Base-by-base conservation (phyloP, 2,329 filamentous ascomycete species). In the Alternaria sp. region DNA sequence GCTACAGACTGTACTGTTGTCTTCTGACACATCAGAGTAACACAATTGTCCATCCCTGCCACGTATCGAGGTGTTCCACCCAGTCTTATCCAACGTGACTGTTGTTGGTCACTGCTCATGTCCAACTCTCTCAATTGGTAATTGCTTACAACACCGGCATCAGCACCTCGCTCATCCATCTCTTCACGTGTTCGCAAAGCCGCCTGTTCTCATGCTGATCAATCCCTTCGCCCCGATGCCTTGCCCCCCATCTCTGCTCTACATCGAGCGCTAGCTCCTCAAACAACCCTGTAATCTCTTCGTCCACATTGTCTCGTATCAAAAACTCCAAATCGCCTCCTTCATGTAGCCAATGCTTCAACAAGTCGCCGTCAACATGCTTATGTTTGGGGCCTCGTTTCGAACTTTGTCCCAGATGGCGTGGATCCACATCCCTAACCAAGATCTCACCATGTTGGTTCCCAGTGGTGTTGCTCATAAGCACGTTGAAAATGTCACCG, bases 291-390 rank as follows among this genome's bases (percentile, higher is more conserved):
- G 30, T 20, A 16, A 78, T 66, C 7, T 68, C 71, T 14, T 49
- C 42, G 5, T 75, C 72, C 6, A 64, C 69, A 4, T 54, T 58
- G 5, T 54, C 54, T 3, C 52, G 38, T 1, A 72, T 34, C 47
- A 75, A 47, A 0, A 9, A 20, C 14, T 46, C 30, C 9, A 76
- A 11, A 34, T 72, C 71, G 3, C 65, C 62, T 16, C 67, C 66
- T 18, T 65, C 62, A 12, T 62, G 61, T 8, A 82, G 51, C 39
- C 77, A 75, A 9, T 75, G 54, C 12, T 63, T 62, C 5, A 83
- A 54, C 5, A 79, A 42, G 64, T 83, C 81, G 1, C 80, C 82
- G 61, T 83, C 78, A 5, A 84, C 69, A 58, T 81, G 78, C 57
- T 71, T 75, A 32, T 77, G 71, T 11, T 62, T 69, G 16, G 66